Conservation (phyloP, 352 stramenopile genomes). For the Globisporangium echinulatum region DNA sequence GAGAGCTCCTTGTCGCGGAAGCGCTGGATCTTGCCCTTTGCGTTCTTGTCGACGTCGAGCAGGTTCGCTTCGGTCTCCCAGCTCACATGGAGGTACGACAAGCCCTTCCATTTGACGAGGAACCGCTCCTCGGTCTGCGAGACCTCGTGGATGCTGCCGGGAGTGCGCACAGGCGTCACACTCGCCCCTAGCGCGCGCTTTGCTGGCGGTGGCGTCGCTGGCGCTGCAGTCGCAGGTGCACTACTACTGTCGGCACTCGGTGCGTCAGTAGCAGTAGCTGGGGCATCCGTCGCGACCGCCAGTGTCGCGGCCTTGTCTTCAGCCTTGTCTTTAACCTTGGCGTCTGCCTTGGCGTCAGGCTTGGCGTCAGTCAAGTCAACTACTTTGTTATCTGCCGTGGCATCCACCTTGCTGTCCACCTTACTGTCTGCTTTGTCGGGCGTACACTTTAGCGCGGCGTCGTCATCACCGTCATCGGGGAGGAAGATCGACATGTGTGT, state of each 20-base stretch:
- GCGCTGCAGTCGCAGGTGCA: slow-evolving; percentile 2
- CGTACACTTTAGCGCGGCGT: slow-evolving; percentile 2
- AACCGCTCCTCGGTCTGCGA: slow-evolving; percentile 54
- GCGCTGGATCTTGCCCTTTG: slow-evolving; percentile 82
- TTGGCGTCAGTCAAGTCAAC: no score
- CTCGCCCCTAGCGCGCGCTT: neutral
- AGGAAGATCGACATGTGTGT: slow-evolving; percentile 80
- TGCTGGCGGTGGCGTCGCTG: neutral
- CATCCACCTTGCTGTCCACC: no score
- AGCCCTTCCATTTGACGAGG: slow-evolving; percentile 86
- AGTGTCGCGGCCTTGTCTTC: neutral
- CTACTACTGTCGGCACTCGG: neutral
- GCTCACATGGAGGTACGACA: slow-evolving; percentile 87
- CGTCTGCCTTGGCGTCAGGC: no score
- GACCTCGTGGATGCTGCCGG: slow-evolving; percentile 10
- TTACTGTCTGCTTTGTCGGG: slow-evolving; percentile 1
- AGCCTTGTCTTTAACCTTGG: no score
- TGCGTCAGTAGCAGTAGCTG: neutral
- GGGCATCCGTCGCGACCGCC: no score
- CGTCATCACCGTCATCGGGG: slow-evolving; percentile 43
- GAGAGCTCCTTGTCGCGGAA: slow-evolving; percentile 74
- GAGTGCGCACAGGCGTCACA: slow-evolving; percentile 2
- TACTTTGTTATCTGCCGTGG: no score
- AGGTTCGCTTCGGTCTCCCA: slow-evolving; percentile 86
- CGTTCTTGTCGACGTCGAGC: slow-evolving; percentile 77